Conservation (phyloP, 192 early-diverging fungal genomes). For the Entomortierella parvispora region DNA sequence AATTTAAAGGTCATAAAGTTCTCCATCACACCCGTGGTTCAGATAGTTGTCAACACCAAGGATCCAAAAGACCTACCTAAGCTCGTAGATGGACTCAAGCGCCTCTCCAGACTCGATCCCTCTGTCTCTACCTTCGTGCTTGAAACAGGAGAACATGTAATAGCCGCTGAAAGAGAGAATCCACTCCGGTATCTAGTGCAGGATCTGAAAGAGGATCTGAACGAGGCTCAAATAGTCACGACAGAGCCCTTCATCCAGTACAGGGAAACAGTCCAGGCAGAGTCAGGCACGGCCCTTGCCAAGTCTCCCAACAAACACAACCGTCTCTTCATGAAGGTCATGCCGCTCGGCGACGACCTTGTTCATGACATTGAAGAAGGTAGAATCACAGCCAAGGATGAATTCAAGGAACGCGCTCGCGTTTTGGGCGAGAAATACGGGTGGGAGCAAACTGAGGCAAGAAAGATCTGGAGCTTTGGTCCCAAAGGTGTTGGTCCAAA, state of each 20-base stretch:
- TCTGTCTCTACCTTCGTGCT: constrained; percentile 90
- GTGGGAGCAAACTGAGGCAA: constrained; percentile 97
- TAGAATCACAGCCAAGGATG: constrained; percentile 89
- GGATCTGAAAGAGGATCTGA: constrained; percentile 99
- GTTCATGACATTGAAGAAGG: constrained; percentile 82
- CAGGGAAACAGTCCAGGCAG: constrained; percentile 91
- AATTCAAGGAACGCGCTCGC: constrained; percentile 94
- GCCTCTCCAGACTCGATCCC: constrained; percentile 98
- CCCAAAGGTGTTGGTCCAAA: constrained; percentile 91
- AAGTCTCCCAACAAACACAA: constrained; percentile 99
- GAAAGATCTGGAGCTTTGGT: constrained; percentile 96
- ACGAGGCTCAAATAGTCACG: constrained; percentile 88
- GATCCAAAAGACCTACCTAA: constrained; percentile 99
- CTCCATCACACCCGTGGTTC: constrained; percentile 98
- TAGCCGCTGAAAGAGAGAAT: constrained; percentile 99
- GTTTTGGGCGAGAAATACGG: constrained; percentile 86
- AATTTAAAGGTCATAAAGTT: constrained; percentile 99
- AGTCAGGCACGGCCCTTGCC: constrained; percentile 84
- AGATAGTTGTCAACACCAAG: constrained; percentile 95
- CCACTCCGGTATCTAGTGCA: constrained; percentile 99
- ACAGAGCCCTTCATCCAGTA: constrained; percentile 95
- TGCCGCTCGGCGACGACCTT: constrained; percentile 86
- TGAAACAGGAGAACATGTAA: constrained; percentile 96
- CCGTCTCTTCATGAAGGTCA: constrained; percentile 97
- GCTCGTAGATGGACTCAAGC: constrained; percentile 99